Conservation (phyloP, 169 alveolate species). For the Fabrea salina region DNA sequence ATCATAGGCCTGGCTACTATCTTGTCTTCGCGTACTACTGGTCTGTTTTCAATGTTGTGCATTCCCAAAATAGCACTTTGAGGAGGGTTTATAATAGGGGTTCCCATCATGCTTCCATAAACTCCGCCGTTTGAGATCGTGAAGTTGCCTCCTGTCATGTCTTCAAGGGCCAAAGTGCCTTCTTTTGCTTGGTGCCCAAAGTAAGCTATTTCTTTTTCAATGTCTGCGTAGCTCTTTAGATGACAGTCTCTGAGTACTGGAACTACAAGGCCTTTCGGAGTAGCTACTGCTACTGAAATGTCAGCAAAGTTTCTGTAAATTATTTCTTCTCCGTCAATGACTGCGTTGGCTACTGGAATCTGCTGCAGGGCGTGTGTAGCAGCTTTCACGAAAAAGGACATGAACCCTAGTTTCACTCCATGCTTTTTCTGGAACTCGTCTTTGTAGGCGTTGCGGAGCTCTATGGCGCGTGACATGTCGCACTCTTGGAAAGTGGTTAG, state of each 20-base stretch:
- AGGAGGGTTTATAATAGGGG: conserved; percentile 95
- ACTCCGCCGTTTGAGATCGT: conserved; percentile 97
- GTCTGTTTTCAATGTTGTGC: conserved; percentile 91
- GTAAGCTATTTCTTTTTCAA: conserved; percentile 84
- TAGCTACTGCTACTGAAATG: conserved; percentile 95
- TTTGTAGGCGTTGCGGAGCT: conserved; percentile 44
- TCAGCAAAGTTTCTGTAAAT: conserved; percentile 91
- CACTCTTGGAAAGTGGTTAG: conserved; percentile 90
- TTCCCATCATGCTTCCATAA: conserved; percentile 94
- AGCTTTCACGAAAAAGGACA: conserved; percentile 77
- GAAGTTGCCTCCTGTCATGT: conserved; percentile 95
- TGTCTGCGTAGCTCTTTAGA: conserved; percentile 80
- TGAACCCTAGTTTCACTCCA: conserved; percentile 79
- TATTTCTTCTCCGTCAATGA: conserved; percentile 62
- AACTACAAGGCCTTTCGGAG: conserved; percentile 95
- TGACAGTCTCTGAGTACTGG: conserved; percentile 93
- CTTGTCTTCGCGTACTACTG: conserved; percentile 90
- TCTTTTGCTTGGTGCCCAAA: conserved; percentile 89
- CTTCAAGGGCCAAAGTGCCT: conserved; percentile 89
- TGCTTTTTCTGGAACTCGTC: conserved; percentile 54
- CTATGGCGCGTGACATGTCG: conserved; percentile 57
- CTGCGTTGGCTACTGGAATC: conserved; percentile 62
- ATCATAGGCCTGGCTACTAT: conserved; percentile 94
- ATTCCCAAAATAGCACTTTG: conserved; percentile 94
- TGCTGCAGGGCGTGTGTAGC: conserved; percentile 61